Evolutionary conservation across 257 asterid genomes (phyloP), one percentile per base, ranked within the genome.

Genomic region (Rhazya stricta): DNA sequence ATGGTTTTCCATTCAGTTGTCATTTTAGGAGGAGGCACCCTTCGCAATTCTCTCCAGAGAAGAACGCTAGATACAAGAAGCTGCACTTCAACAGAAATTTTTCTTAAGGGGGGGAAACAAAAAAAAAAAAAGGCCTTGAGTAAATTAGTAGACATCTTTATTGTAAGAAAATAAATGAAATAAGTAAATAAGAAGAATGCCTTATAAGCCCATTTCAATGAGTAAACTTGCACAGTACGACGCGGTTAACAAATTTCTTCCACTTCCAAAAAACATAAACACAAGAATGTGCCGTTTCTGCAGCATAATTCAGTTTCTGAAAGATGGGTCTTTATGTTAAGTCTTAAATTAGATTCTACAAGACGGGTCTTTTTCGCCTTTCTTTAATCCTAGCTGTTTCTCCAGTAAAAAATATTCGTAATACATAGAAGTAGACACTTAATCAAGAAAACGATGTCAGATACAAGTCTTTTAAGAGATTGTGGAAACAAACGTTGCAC

Each of bases 1-100:
- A 95, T 79, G 76, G 85, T 91, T 83, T 74, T 86, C 98, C 98
- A 92, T 3, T 92, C 97, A 0, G 91, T 95, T 0, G 98, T 89
- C 89, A 95, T 91, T 88, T 90, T 91, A 48, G 99, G 98, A 75
- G 94, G 81, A 74, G 94, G 84, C 19, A 85, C 83, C 54, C 81
- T 84, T 84, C 81, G 80, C 78, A 86, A 80, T 74, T 92, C 96
- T 85, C 96, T 88, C 96, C 96, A 95, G 36, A 95, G 93, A 77
- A 95, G 82, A 71, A 85, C 43, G 86, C 91, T 76, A 46, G 99
- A 95, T 45, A 95, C 93, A 73, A 87, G 77, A 74, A 95, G 97
- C 99, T 92, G 96, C 90, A 86, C 16, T 43, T 73, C 63, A 77
- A 69, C 79, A 51, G 58, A 51, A 48, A 16, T 12, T 13, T n/a